These are phyloP conservation scores for Porphyrellus cyaneotinctus DNA, from an alignment of 768 basidiomycete genomes.

Conservation along the genomic window DNA sequence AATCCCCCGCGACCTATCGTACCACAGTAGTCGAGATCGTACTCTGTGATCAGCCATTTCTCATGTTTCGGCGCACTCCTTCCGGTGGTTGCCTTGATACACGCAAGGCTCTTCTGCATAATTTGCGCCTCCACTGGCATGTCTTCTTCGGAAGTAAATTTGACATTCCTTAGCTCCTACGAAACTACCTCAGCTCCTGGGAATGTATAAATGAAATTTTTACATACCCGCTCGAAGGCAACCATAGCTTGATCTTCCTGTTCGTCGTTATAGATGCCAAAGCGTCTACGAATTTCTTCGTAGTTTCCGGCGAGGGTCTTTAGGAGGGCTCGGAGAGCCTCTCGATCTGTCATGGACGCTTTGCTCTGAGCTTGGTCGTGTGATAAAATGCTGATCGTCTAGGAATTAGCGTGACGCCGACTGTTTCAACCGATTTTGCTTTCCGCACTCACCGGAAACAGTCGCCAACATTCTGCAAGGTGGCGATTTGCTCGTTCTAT, in stretches of 20 bases:
- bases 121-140: neutral
- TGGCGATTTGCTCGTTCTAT: neutral
- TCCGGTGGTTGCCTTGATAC: slow-evolving; percentile 3
- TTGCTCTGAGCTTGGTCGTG: neutral
- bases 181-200: neutral
- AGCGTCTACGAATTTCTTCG: neutral
- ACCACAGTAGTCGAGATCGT: slow-evolving; percentile 25
- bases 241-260: slow-evolving; percentile 4
- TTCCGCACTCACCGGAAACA: neutral
- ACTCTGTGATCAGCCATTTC: slow-evolving; percentile 24
- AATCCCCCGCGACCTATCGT: slow-evolving; percentile 28
- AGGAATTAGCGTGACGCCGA: neutral
- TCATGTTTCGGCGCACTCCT: neutral
- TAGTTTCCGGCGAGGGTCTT: neutral
- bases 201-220: neutral
- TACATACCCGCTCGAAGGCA: slow-evolving; percentile 1
- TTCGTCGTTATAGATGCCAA: neutral
- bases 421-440: neutral
- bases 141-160: neutral
- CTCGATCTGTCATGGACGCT: neutral
- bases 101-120: neutral
- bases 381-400: neutral
- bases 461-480: neutral
- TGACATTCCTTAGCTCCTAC: neutral
- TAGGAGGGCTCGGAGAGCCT: neutral